Conservation (phyloP, 169 alveolate species). For the Cryptosporidium parvum region DNA sequence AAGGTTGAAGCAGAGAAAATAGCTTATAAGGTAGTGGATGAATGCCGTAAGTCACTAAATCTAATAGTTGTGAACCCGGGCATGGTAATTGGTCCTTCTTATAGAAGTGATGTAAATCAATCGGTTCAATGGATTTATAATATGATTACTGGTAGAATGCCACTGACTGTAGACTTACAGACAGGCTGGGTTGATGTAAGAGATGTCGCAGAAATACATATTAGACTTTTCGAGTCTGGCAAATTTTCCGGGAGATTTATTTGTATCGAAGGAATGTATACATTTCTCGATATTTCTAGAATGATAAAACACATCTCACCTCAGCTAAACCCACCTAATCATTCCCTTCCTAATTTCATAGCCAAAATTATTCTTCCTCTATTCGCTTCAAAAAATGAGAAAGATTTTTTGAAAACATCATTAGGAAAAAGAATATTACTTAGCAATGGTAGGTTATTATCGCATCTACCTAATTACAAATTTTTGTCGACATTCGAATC, state of each 20-base stretch:
- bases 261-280: constrained; percentile 72
- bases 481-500: constrained; percentile 41
- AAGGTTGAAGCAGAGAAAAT: constrained; percentile 62
- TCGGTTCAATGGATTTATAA: constrained; percentile 70
- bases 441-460: constrained; percentile 42
- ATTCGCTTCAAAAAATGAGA: constrained; percentile 58
- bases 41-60: constrained; percentile 30
- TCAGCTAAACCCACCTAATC: constrained; percentile 55
- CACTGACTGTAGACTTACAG: constrained; percentile 37
- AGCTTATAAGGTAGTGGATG: constrained; percentile 52
- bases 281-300: constrained; percentile 44
- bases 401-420: constrained; percentile 46
- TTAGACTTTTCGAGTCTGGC: constrained; percentile 52
- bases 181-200: constrained; percentile 74
- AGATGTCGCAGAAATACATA: constrained; percentile 74
- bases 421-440: constrained; percentile 52
- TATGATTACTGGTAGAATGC: constrained; percentile 71
- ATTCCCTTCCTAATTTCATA: constrained; percentile 36
- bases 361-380: constrained; percentile 40
- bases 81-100: constrained; percentile 73
- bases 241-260: constrained; percentile 49
- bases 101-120: constrained; percentile 63
- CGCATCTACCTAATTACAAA: constrained; percentile 58
- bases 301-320: constrained; percentile 28
- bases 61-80: constrained; percentile 64